phyloP scores from a whole-genome alignment of 2,329 filamentous ascomycete species.

The Xylaria sp. region DNA sequence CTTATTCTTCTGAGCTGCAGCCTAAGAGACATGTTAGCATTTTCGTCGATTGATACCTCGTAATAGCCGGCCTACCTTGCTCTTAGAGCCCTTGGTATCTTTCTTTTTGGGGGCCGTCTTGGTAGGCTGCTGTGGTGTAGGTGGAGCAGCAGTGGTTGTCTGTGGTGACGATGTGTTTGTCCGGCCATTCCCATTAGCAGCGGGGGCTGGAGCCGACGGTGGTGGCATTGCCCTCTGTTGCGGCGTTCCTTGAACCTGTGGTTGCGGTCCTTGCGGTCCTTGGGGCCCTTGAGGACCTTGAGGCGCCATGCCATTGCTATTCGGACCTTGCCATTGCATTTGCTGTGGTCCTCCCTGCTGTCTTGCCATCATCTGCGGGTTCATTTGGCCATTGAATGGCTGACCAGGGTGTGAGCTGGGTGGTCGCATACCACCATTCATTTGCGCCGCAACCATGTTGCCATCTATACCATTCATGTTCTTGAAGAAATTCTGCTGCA shows the following conservation, averaged over 20 bases:
- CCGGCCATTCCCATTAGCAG: slow-evolving; percentile 61
- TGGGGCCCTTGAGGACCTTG: slow-evolving; percentile 53
- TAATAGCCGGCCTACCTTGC: slow-evolving; percentile 66
- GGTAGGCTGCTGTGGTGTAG: slow-evolving; percentile 78
- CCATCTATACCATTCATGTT: slow-evolving; percentile 63
- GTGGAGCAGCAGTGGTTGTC: slow-evolving; percentile 73
- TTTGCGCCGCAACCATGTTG: slow-evolving; percentile 66
- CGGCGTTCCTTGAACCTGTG: slow-evolving; percentile 73
- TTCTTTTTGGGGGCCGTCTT: slow-evolving; percentile 85
- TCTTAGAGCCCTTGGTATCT: slow-evolving; percentile 71
- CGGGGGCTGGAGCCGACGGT: slow-evolving; percentile 67
- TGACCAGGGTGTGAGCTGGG: slow-evolving; percentile 73
- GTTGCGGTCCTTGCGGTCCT: slow-evolving; percentile 61
- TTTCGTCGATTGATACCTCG: slow-evolving; percentile 22
- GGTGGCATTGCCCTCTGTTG: slow-evolving; percentile 78
- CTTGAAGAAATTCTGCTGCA: slow-evolving; percentile 70
- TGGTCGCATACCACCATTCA: slow-evolving; percentile 74
- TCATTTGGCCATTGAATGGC: slow-evolving; percentile 67
- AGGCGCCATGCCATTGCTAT: slow-evolving; percentile 57
- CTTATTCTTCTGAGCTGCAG: slow-evolving; percentile 70
- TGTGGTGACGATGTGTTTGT: slow-evolving; percentile 69
- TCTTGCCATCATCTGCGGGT: slow-evolving; percentile 68
- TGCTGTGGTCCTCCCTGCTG: slow-evolving; percentile 55
- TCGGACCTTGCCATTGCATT: slow-evolving; percentile 62
- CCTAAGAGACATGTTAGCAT: slow-evolving; percentile 54